Conservation (phyloP, 2,329 filamentous ascomycete genomes). For the Pezicula rhizophila region DNA sequence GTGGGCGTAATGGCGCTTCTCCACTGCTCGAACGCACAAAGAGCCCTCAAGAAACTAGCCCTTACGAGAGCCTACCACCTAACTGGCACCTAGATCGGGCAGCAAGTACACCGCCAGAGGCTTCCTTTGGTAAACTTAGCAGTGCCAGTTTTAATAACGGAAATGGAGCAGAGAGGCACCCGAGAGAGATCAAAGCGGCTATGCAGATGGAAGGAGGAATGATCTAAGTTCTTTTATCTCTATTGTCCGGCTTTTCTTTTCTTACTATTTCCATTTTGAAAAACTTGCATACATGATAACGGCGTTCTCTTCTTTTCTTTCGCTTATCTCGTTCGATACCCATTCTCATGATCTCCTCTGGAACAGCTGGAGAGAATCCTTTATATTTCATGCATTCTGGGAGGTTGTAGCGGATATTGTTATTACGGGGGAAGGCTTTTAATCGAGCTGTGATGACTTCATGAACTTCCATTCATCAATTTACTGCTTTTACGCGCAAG, state of each 20-base stretch:
- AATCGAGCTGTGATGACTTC: conserved; percentile 14
- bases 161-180: conserved; percentile 23
- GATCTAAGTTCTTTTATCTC: conserved; percentile 17
- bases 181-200: conserved; percentile 24
- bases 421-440: not conserved
- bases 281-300: conserved; percentile 1
- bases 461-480: conserved; percentile 1
- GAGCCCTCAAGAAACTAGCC: conserved; percentile 21
- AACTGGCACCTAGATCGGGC: conserved; percentile 13
- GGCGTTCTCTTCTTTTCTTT: conserved; percentile 9
- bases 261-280: not conserved
- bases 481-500: too few relatives aligned
- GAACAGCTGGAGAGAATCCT: not conserved
- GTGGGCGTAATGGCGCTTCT: conserved; percentile 37
- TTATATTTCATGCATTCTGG: conserved; percentile 4
- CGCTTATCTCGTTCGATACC: conserved; percentile 11
- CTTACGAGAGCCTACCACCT: conserved; percentile 26
- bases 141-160: not conserved
- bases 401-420: not conserved
- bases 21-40: conserved; percentile 15
- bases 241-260: not conserved
- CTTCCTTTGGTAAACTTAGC: not conserved
- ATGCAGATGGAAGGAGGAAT: conserved; percentile 27
- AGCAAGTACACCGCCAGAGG: conserved; percentile 6
- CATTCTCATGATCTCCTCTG: not conserved